These are phyloP conservation scores for Daldinia concentrica DNA, from an alignment of 495 filamentous ascomycete genomes.

Conservation along the genomic window DNA sequence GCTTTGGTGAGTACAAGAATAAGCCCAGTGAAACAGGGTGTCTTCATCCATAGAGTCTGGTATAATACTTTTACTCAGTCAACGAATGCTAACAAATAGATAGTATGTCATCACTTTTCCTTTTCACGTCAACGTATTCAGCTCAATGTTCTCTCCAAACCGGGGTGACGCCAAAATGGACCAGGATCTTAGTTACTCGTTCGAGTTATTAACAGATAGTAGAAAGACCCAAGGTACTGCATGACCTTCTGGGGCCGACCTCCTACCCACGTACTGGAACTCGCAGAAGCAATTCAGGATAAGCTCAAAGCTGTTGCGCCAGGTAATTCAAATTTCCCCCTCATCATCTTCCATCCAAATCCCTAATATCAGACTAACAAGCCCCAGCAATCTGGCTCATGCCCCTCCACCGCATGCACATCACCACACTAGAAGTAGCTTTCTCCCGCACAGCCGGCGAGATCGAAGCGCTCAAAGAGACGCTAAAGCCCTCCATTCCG, in stretches of 20 bases:
- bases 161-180: background rate
- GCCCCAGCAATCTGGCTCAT: constrained; percentile 82
- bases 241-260: constrained; percentile 90
- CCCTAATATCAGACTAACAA: background rate
- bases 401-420: constrained; percentile 77
- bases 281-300: constrained; percentile 74
- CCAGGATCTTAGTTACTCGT: constrained; percentile 7
- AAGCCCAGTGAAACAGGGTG: background rate
- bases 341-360: background rate
- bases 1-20: constrained; percentile 54
- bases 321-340: constrained; percentile 58
- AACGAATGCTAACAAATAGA: constrained; percentile 16
- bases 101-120: constrained; percentile 27
- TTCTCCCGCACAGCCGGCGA: constrained; percentile 71
- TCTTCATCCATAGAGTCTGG: background rate
- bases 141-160: background rate
- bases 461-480: constrained; percentile 66
- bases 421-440: constrained; percentile 84
- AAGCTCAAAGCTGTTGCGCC: constrained; percentile 69
- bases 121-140: background rate
- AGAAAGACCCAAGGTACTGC: constrained; percentile 76
- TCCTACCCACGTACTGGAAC: constrained; percentile 68
- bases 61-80: background rate
- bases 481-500: constrained; percentile 58
- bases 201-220: constrained; percentile 14